These are phyloP conservation scores for Endocalyx cinctus DNA, from an alignment of 2,329 filamentous ascomycete species.

Conservation along the genomic window DNA sequence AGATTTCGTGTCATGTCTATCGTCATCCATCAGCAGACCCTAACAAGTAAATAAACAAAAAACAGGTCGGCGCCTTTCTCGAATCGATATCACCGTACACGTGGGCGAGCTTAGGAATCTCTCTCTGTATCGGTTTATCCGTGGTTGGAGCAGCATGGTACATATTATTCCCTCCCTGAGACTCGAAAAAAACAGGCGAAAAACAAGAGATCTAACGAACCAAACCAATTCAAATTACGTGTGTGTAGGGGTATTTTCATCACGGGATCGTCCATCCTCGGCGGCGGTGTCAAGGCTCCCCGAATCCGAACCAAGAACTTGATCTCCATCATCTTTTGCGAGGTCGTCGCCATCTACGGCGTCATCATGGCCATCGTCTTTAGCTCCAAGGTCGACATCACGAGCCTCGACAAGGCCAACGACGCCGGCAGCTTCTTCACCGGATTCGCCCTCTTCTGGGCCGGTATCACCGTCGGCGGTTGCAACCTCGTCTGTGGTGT, in stretches of 20 bases:
- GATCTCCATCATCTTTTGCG: conserved; percentile 99
- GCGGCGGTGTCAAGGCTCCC: conserved; percentile 92
- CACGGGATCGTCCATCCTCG: conserved; percentile 94
- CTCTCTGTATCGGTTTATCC: conserved; percentile 90
- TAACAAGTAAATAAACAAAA: conserved; percentile 20
- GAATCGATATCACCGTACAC: conserved; percentile 90
- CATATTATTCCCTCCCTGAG: no score
- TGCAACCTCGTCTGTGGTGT: conserved; percentile 97
- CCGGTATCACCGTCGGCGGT: conserved; percentile 85
- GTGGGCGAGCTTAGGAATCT: conserved; percentile 88
- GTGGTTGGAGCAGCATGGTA: conserved; percentile 98
- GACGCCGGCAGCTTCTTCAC: conserved; percentile 84
- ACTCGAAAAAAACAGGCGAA: no score
- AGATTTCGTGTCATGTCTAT: no score
- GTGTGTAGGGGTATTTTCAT: conserved; percentile 97
- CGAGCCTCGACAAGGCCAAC: conserved; percentile 61
- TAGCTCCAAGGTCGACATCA: conserved; percentile 74
- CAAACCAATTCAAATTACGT: no score
- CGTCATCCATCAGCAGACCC: conserved; percentile 6
- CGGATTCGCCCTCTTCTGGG: conserved; percentile 94
- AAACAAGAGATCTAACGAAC: no score
- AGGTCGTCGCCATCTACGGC: conserved; percentile 99
- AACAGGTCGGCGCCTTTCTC: conserved; percentile 84
- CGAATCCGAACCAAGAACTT: conserved; percentile 99
- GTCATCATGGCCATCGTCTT: conserved; percentile 99